Conservation (phyloP, 148 eudicot species). For the Oxyria digyna region DNA sequence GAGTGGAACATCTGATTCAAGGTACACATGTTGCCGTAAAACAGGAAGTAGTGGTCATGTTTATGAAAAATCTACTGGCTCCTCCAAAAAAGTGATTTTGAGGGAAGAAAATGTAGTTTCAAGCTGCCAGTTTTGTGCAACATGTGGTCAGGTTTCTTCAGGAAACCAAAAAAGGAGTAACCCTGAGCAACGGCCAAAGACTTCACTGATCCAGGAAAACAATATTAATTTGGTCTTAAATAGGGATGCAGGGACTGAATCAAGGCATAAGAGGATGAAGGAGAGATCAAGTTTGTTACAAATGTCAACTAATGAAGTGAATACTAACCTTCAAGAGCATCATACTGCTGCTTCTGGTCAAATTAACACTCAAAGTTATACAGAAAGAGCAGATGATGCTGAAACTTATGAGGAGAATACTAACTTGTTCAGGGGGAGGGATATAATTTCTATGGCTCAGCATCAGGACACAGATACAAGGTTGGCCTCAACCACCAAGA, state of each 20-base stretch:
- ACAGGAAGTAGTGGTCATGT: slow-evolving; percentile 17
- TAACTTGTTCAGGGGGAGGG: slow-evolving; percentile 11
- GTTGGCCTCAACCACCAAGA: slow-evolving; percentile 13
- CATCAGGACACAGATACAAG: not conserved
- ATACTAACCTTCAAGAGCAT: slow-evolving; percentile 15
- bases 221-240: slow-evolving; percentile 9
- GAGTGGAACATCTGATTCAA: not conserved
- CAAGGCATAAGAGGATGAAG: slow-evolving; percentile 20
- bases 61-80: slow-evolving; percentile 17
- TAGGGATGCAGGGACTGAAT: slow-evolving; percentile 22
- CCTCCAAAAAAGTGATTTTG: slow-evolving; percentile 15
- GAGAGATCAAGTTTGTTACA: slow-evolving; percentile 20
- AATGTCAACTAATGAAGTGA: slow-evolving; percentile 13
- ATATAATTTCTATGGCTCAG: not conserved
- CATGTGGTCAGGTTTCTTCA: slow-evolving; percentile 19
- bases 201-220: slow-evolving; percentile 20
- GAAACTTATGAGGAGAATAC: slow-evolving; percentile 14
- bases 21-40: slow-evolving; percentile 6
- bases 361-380: slow-evolving; percentile 20
- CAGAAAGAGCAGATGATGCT: slow-evolving; percentile 16
- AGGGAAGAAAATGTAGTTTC: slow-evolving; percentile 17
- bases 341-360: slow-evolving; percentile 11
- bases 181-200: slow-evolving; percentile 10
- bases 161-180: slow-evolving; percentile 18
- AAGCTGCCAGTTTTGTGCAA: slow-evolving; percentile 18